These are phyloP conservation scores for Oryza meridionalis DNA, from an alignment of 176 grass and related monocot genomes.

Conservation along the genomic window DNA sequence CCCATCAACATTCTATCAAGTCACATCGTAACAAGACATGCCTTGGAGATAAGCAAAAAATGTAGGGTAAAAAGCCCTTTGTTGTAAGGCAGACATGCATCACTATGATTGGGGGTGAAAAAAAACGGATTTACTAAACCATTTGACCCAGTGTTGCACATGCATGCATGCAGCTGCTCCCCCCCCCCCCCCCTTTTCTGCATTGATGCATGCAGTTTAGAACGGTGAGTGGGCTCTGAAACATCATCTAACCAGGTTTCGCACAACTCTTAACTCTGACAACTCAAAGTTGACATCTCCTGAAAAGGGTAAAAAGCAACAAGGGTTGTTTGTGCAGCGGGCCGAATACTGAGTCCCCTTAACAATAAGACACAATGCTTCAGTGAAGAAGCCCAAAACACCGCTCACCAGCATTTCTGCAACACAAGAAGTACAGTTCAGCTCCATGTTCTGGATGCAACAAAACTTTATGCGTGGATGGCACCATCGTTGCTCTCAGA, in stretches of 20 bases:
- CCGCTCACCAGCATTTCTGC: constrained; percentile 73
- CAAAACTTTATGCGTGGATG: constrained; percentile 56
- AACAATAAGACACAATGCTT: constrained; percentile 66
- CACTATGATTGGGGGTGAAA: background rate
- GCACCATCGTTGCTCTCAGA: constrained; percentile 42
- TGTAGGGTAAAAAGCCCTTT: constrained; percentile 21
- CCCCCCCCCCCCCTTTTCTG: background rate
- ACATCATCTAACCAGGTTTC: background rate
- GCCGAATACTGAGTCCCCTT: constrained; percentile 48
- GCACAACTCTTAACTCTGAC: background rate
- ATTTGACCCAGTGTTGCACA: background rate
- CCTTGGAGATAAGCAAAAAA: background rate
- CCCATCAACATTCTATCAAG: constrained; percentile 4
- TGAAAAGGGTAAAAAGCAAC: constrained; percentile 42
- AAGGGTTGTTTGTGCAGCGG: constrained; percentile 34
- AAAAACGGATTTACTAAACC: background rate
- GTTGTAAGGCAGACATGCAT: constrained; percentile 41
- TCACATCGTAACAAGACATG: background rate
- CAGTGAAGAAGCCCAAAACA: constrained; percentile 68
- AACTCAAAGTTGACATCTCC: constrained; percentile 46
- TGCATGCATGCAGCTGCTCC: background rate
- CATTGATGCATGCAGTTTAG: background rate
- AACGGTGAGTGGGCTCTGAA: background rate
- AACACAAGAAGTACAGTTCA: constrained; percentile 88
- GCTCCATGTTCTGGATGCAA: constrained; percentile 54